A percentile compares a stretch with the other conserved stretches of the same genome.
These are phyloP conservation scores for Lipomyces sp. DNA, from an alignment of 805 yeast species.

Conservation along the genomic window DNA sequence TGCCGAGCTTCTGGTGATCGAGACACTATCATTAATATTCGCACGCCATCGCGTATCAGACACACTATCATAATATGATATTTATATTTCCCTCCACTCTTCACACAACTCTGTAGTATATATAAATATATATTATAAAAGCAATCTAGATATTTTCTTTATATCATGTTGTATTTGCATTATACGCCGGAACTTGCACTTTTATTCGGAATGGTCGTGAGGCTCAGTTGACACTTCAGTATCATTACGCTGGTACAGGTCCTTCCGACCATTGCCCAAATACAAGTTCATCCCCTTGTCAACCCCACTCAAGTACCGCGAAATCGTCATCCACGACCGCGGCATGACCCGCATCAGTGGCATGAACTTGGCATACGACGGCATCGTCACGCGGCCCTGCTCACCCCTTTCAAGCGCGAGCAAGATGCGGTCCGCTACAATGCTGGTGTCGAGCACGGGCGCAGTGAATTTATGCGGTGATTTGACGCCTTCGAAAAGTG, in stretches of 20 bases:
- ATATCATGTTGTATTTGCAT: neutral
- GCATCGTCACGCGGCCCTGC: conserved; percentile 71
- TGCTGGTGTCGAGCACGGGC: conserved; percentile 73
- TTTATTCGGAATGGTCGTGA: neutral
- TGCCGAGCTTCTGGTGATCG: too few species aligned
- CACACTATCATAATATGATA: too few species aligned
- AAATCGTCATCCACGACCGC: conserved; percentile 64
- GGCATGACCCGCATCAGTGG: conserved; percentile 76
- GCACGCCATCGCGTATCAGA: too few species aligned
- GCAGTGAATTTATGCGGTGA: conserved; percentile 79
- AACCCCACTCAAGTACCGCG: conserved; percentile 66
- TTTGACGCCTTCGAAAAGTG: conserved; percentile 69
- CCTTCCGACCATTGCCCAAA: conserved; percentile 10
- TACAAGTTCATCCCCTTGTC: conserved; percentile 50
- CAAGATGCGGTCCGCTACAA: conserved; percentile 65
- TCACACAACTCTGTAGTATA: too few species aligned
- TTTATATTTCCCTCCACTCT: too few species aligned
- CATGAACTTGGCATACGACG: conserved; percentile 73
- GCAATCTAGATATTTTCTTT: neutral
- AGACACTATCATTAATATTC: too few species aligned
- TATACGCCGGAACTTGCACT: neutral
- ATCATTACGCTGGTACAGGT: neutral
- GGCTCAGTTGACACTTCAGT: neutral
- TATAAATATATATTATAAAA: neutral
- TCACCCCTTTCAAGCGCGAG: conserved; percentile 63